Conservation (phyloP, 2,329 filamentous ascomycete species). For the Thelonectria discophora region DNA sequence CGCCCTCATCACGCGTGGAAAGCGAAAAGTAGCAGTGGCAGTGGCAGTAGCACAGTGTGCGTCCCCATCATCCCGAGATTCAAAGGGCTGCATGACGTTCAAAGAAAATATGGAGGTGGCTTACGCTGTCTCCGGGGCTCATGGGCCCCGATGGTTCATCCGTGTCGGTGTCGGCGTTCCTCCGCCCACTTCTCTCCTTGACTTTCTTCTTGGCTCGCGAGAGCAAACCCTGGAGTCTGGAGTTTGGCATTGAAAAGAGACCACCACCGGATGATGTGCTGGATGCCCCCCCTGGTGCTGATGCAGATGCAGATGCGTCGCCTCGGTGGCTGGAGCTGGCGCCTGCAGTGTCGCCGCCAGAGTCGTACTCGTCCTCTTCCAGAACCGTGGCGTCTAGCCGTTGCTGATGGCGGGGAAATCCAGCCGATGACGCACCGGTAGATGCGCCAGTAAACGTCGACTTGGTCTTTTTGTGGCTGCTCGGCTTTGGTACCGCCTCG, state of each 20-base stretch:
- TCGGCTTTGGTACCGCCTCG: constrained; percentile 10
- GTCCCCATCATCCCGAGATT: not conserved
- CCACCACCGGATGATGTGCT: constrained; percentile 9
- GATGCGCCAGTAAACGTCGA: constrained; percentile 18
- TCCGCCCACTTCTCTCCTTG: constrained; percentile 29
- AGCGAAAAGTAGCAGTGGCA: not conserved
- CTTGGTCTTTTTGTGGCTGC: constrained; percentile 24
- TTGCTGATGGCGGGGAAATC: constrained; percentile 13
- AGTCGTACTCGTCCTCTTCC: constrained; percentile 24
- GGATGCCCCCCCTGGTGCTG: constrained; percentile 8
- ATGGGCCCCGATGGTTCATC: constrained; percentile 14
- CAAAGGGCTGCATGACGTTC: not conserved
- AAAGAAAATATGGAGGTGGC: constrained; percentile 14
- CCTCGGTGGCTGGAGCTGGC: constrained; percentile 5
- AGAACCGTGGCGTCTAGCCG: constrained; percentile 31
- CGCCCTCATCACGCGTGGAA: not conserved
- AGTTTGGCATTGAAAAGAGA: constrained; percentile 35
- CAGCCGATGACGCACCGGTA: too few relatives aligned
- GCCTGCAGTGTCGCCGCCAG: constrained; percentile 24
- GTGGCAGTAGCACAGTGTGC: too few relatives aligned
- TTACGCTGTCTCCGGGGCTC: constrained; percentile 34
- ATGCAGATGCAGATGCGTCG: constrained; percentile 7
- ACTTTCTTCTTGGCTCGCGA: constrained; percentile 37
- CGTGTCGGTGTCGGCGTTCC: constrained; percentile 10
- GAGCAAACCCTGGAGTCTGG: constrained; percentile 35